A percentile compares a stretch with the other conserved stretches of the same genome.
These are phyloP conservation scores for Apocynum venetum DNA, from an alignment of 257 asterid species.

Conservation along the genomic window DNA sequence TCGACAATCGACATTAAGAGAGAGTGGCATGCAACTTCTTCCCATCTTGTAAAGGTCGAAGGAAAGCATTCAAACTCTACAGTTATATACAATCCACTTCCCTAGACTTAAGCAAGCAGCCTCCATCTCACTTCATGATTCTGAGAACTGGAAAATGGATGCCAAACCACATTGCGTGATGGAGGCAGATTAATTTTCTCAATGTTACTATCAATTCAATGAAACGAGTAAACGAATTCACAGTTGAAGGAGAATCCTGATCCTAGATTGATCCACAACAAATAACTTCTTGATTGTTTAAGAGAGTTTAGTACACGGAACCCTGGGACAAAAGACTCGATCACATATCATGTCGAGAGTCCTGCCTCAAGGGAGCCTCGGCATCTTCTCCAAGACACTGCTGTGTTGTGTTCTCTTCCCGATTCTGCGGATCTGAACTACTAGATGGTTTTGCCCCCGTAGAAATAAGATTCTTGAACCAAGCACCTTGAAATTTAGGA, in stretches of 20 bases:
- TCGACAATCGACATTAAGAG: no score
- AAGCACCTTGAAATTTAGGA: conserved; percentile 63
- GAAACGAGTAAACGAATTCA: not conserved
- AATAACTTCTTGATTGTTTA: conserved; percentile 2
- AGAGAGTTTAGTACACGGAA: conserved; percentile 4
- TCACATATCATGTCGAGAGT: conserved; percentile 24
- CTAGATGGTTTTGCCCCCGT: conserved; percentile 65
- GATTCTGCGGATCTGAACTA: conserved; percentile 50
- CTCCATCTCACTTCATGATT: not conserved
- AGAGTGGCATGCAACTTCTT: not conserved
- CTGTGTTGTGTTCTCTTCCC: conserved; percentile 31
- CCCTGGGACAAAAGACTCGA: conserved; percentile 3
- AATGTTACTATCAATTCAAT: not conserved
- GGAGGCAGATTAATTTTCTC: not conserved
- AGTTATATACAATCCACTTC: not conserved
- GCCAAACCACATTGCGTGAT: not conserved
- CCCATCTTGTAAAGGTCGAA: not conserved
- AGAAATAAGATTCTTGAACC: conserved; percentile 74
- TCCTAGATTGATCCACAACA: not conserved
- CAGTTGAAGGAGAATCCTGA: not conserved
- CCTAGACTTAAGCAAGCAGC: not conserved
- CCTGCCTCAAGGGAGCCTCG: conserved; percentile 34
- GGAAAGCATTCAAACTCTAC: not conserved
- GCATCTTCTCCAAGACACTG: conserved; percentile 34
- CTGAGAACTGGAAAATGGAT: no score